Conservation (phyloP, 768 basidiomycete species). For the Hericium erinaceus region DNA sequence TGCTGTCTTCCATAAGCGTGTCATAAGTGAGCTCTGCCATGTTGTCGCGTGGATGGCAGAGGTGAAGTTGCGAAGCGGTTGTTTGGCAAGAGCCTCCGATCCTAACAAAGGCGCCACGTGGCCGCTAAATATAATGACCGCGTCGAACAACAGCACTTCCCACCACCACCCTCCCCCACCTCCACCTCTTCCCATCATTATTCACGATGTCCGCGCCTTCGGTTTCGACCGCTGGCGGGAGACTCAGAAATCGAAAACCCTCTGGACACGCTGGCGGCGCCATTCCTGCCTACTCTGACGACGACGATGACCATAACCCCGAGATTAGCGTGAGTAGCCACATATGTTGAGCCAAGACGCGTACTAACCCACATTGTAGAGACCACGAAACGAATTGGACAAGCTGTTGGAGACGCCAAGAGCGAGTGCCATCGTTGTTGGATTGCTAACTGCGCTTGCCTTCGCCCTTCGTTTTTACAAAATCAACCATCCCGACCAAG, state of each 20-base stretch:
- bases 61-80: neutral
- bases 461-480: constrained; percentile 88
- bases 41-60: neutral
- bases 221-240: neutral
- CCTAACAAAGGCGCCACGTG: neutral
- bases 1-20: constrained; percentile 69
- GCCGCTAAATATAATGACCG: neutral
- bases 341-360: neutral
- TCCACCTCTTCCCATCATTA: neutral
- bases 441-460: constrained; percentile 59
- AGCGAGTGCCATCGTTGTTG: constrained; percentile 56
- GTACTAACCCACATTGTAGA: constrained; percentile 23
- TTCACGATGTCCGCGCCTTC: constrained; percentile 5
- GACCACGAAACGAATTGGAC: constrained; percentile 51
- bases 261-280: neutral
- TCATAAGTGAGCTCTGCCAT: constrained; percentile 77
- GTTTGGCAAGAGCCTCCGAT: neutral
- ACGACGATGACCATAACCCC: neutral
- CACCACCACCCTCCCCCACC: neutral
- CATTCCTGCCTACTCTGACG: neutral
- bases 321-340: constrained; percentile 1
- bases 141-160: too few species aligned
- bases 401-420: constrained; percentile 50
- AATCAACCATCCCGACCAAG: constrained; percentile 90
- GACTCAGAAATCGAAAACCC: constrained; percentile 2